Conservation (phyloP, 2,329 filamentous ascomycete species). For the Penicillium crustosum region DNA sequence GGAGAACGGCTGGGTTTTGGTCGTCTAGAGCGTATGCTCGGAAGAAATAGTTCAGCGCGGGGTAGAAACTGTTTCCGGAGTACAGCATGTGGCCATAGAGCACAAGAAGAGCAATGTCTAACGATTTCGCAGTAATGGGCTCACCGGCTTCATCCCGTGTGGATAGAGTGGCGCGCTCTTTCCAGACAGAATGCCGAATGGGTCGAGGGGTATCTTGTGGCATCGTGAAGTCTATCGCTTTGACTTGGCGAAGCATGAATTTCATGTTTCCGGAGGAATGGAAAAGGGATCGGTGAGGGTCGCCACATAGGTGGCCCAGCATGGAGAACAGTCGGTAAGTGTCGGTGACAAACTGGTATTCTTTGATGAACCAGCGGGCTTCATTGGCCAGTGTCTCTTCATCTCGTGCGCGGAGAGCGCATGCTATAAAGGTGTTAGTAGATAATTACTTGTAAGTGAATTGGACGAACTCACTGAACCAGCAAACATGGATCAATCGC, state of each 20-base stretch:
- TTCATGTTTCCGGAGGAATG: slow-evolving; percentile 82
- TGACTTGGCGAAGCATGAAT: slow-evolving; percentile 87
- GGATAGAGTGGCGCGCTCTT: slow-evolving; percentile 44
- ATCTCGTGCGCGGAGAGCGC: slow-evolving; percentile 77
- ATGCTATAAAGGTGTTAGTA: slow-evolving; percentile 54
- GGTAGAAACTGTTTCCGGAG: slow-evolving; percentile 76
- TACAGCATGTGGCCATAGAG: slow-evolving; percentile 90
- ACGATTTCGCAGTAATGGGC: slow-evolving; percentile 43
- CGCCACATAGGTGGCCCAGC: slow-evolving; percentile 73
- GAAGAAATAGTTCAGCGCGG: slow-evolving; percentile 84
- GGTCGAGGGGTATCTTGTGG: slow-evolving; percentile 42
- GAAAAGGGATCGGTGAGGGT: slow-evolving; percentile 62
- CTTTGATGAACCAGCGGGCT: slow-evolving; percentile 80
- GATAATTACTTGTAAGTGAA: neutral
- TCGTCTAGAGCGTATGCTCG: slow-evolving; percentile 72
- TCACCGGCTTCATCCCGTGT: slow-evolving; percentile 40
- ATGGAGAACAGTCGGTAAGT: slow-evolving; percentile 80
- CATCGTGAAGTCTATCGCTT: slow-evolving; percentile 75
- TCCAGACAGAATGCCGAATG: slow-evolving; percentile 45
- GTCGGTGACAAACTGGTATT: slow-evolving; percentile 76
- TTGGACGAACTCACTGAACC: slow-evolving; percentile 59
- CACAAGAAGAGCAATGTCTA: slow-evolving; percentile 80
- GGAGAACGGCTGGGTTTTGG: slow-evolving; percentile 72
- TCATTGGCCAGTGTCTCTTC: slow-evolving; percentile 71
- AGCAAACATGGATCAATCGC: slow-evolving; percentile 73